Evolutionary conservation across 306 rosid species (phyloP), one percentile per base, ranked within the genome.

Genomic region (Benincasa hispida): DNA sequence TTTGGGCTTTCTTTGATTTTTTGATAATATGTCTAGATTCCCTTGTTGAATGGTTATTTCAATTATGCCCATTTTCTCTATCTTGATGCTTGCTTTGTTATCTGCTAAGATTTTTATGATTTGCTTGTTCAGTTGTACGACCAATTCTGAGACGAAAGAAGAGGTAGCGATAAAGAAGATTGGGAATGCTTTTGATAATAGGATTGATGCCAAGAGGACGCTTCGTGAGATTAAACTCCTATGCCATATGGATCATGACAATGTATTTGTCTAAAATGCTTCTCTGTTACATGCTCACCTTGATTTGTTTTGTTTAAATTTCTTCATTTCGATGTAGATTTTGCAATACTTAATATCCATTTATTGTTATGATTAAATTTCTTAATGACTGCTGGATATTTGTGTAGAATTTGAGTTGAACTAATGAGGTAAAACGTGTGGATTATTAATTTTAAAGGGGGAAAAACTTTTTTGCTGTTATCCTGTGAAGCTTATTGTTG

Each of bases 221-320:
- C 91, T 89, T 58, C 85, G 93, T 53, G 93, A 89, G 84, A 89
- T 89, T 60, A 85, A 89, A 79, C 93, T 89, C 48, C 91, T 89
- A 15, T 74, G 84, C 77, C 93, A 87, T 61, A 93, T 93, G 98
- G 97, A 91, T 53, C 98, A 93, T 84, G 97, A 94, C 77, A 94
- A 94, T 72, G 98, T 91, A 79, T 4, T 73, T 19, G 58, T 56
- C 53, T 0, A 21, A 76, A 67, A 21, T 55, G 68, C 39, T 65
- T 22, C 28, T 75, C 18, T 2, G 17, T 59, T 7, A 25, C 72
- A 39, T 80, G 30, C 50, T 25, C 1, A 63, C 27, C 39, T 17
- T n/a, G 6, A 6, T 30, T 51, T 47, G 6, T 8, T 73, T 54
- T 37, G 35, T 74, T 51, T 37, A 18, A 24, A 19, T 37, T 74